Base-by-base conservation (phyloP, 176 grass and related monocot species). In the Musa acuminata region DNA sequence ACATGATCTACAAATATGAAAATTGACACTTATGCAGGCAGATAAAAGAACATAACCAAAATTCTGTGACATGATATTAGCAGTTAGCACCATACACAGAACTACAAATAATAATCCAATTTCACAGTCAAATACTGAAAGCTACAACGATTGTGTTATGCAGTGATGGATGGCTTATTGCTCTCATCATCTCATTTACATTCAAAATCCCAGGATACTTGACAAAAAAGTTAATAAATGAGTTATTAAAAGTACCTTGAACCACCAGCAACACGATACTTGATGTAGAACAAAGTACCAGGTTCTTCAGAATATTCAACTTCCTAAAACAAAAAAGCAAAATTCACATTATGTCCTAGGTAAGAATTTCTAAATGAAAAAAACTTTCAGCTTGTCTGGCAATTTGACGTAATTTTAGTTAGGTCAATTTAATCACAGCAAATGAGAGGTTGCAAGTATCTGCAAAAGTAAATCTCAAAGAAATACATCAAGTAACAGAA, bases 301-400 rank as follows among this genome's bases (percentile, higher is more conserved):
- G 90, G 88, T 80, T 98, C 94, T 85, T 98, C 94, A 58, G 88
- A 98, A 84, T 98, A 93, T 81, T 93, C 94, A 53, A 98, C 94
- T 87, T 98, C 94, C 94, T 98, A 75, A 77, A 87, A 58, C 79
- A 23, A 8, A 57, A 13, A 74, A 74, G 11, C 11, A 14, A 74
- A 9, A 12, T 55, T 71, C 8, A 35, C 2, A 9, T 27, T 2
- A 17, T 17, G 12, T 8, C 13, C 57, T 43, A n/a, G 8, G 43
- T 49, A 13, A 70, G 16, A 50, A 70, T 14, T 29, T 8, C 1
- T 29, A 67, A 16, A 67, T 29, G 23, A 70, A 51, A 17, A 11
- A 52, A 59, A 43, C 35, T 43, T 43, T 43, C 35, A 43, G 35
- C 35, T 43, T 43, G 35, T 43, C 35, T 43, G 3, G 5, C 35